Base-by-base conservation (phyloP, 176 grass and related monocot species). In the Urochloa ruziziensis region DNA sequence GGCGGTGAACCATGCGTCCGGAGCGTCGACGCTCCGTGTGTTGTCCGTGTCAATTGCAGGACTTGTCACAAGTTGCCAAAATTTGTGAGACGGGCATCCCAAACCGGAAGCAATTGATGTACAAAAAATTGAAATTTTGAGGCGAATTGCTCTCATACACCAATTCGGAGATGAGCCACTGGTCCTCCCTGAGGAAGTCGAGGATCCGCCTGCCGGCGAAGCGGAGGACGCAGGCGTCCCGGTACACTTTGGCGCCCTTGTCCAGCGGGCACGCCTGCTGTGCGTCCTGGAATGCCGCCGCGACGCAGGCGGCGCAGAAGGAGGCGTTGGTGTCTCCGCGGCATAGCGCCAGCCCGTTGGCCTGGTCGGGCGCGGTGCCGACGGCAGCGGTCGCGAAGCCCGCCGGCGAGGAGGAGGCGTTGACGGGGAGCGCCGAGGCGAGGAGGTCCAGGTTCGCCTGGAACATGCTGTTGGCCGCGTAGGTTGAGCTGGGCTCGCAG, bases 131-230 rank as follows among this genome's bases (percentile, higher is more conserved):
- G 0, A 32, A 47, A 48, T 14, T 3, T 11, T 7, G 19, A 30
- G 46, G 19, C 10, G 5, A 13, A 67, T 2, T 17, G 62, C 17
- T n/a, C n/a, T 0, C 49, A 11, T 77, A 84, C 82, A 77, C 0
- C 4, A 84, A n/a, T 34, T 88, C 73, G 0, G 25, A 0, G 19
- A 33, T 8, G 65, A 54, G 18, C 86, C 86, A 83, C 44, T 88
- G 80, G 27, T 71, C 73, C 19, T 2, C 6, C 0, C 2, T 10
- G 44, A 88, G 33, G 34, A 78, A 83, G 63, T 88, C 86, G 3
- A 91, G 75, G 80, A 93, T 93, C 32, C 73, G 75, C 30, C 70
- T 86, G 65, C 67, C 77, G 85, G 94, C 86, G 88, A 82, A 97
- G 29, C 80, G 76, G 60, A 94, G 62, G 13, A 49, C 9, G 88